A percentile compares a stretch with the other conserved stretches of the same genome.
Evolutionary conservation across 2,329 filamentous ascomycete species (phyloP).

Genomic region (Dactylellina leptospora): DNA sequence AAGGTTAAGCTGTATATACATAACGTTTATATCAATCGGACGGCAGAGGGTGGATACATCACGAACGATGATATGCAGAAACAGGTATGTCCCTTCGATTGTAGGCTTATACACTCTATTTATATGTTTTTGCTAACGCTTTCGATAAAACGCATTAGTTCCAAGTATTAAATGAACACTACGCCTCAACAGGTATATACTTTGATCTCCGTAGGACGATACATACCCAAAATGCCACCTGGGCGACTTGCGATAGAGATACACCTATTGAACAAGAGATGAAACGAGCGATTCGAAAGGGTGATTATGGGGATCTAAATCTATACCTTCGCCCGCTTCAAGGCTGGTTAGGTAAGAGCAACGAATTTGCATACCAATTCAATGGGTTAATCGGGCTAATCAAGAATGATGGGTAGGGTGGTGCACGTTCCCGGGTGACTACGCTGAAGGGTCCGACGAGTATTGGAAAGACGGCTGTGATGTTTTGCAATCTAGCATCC

Average conservation of each 20-base stretch:
- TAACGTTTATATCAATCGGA: constrained; percentile 35
- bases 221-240: constrained; percentile 29
- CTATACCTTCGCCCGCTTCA: constrained; percentile 25
- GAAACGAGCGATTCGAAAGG: constrained; percentile 20
- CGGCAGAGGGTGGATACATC: constrained; percentile 26
- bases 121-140: too few species aligned
- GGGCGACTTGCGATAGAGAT: constrained; percentile 13
- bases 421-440: constrained; percentile 27
- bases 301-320: constrained; percentile 28
- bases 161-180: constrained; percentile 30
- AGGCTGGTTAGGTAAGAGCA: too few species aligned
- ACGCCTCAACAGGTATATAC: constrained; percentile 20
- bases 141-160: too few species aligned
- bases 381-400: too few species aligned
- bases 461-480: constrained; percentile 40
- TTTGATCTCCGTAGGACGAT: constrained; percentile 22
- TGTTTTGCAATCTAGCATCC: constrained; percentile 18
- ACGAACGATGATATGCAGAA: constrained; percentile 13
- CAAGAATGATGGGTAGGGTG: too few species aligned
- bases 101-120: too few species aligned
- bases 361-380: too few species aligned
- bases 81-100: constrained; percentile 9
- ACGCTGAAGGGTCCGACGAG: neutral
- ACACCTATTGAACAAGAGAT: constrained; percentile 20
- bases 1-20: constrained; percentile 26